A percentile compares a stretch with the other conserved stretches of the same genome.
These are phyloP conservation scores for Penicillium frequentans DNA, from an alignment of 2,329 filamentous ascomycete genomes.

Conservation along the genomic window DNA sequence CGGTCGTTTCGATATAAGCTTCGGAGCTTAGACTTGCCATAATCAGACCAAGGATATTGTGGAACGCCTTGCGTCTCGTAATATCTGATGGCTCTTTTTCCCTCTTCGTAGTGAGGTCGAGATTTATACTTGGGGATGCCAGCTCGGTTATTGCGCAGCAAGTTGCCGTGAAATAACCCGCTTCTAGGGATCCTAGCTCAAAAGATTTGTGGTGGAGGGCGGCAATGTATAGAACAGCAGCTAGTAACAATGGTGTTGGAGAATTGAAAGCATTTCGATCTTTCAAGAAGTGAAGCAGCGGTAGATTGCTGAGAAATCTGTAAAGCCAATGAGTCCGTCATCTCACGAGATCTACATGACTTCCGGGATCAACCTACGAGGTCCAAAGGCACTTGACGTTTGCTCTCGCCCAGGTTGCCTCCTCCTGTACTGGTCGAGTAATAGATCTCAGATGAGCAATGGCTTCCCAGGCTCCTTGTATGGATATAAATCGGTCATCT, in stretches of 20 bases:
- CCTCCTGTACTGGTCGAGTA: constrained; percentile 19
- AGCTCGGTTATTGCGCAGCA: constrained; percentile 27
- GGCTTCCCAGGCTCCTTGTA: constrained; percentile 23
- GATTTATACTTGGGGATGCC: constrained; percentile 12
- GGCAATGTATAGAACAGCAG: constrained; percentile 31
- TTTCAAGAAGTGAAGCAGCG: constrained; percentile 30
- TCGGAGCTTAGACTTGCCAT: constrained; percentile 34
- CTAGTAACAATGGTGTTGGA: constrained; percentile 28
- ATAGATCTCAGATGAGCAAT: constrained; percentile 24
- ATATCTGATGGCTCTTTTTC: neutral
- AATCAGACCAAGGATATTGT: constrained; percentile 29
- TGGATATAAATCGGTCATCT: constrained; percentile 6
- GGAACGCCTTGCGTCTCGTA: constrained; percentile 18
- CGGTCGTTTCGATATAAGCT: constrained; percentile 27
- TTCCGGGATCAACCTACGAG: constrained; percentile 19
- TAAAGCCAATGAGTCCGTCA: neutral
- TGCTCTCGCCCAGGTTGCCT: constrained; percentile 24
- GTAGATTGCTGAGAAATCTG: constrained; percentile 29
- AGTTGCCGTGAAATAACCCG: constrained; percentile 26
- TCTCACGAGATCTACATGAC: neutral
- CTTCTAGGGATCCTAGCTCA: constrained; percentile 18
- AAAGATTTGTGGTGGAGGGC: constrained; percentile 23
- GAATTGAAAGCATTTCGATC: constrained; percentile 25
- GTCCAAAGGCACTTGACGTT: constrained; percentile 27
- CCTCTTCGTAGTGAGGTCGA: neutral